phyloP scores from a whole-genome alignment of 2,329 filamentous ascomycete genomes.

The Cercospora sojina region DNA sequence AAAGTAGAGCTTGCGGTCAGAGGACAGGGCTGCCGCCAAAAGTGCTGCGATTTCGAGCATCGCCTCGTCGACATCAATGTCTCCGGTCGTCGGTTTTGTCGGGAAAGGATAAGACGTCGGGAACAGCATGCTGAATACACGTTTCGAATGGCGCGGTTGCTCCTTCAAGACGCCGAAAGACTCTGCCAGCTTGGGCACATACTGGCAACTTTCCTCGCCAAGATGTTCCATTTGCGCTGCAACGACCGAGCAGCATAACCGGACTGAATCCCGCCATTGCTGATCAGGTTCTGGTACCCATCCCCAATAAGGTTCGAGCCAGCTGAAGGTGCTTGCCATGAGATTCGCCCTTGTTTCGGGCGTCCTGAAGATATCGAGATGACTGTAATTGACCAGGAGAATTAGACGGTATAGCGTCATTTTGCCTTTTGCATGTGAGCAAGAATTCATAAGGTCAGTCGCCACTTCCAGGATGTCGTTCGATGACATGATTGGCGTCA shows the following conservation, averaged over 20 bases:
- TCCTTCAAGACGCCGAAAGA: conserved; percentile 78
- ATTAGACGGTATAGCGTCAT: conserved; percentile 88
- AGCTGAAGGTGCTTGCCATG: conserved; percentile 70
- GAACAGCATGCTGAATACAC: conserved; percentile 79
- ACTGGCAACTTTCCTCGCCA: conserved; percentile 78
- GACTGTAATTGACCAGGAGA: conserved; percentile 87
- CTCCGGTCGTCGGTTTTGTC: conserved; percentile 61
- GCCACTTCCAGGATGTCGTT: conserved; percentile 89
- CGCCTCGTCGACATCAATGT: conserved; percentile 64
- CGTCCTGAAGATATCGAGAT: conserved; percentile 76
- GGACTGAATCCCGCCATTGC: conserved; percentile 89
- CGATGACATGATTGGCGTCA: conserved; percentile 70
- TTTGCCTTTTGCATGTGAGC: conserved; percentile 82
- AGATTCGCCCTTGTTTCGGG: conserved; percentile 64
- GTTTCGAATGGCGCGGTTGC: conserved; percentile 59
- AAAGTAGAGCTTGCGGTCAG: conserved; percentile 34
- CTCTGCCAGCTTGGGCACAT: conserved; percentile 85
- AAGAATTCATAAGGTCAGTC: conserved; percentile 91
- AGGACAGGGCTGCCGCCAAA: conserved; percentile 61
- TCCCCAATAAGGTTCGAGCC: conserved; percentile 95
- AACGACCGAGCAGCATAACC: conserved; percentile 88
- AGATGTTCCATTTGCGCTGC: conserved; percentile 78
- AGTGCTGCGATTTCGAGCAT: conserved; percentile 86
- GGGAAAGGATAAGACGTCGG: conserved; percentile 89
- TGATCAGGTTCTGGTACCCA: conserved; percentile 66